Conservation (phyloP, 148 eudicot species). For the Arctostaphylos glauca region DNA sequence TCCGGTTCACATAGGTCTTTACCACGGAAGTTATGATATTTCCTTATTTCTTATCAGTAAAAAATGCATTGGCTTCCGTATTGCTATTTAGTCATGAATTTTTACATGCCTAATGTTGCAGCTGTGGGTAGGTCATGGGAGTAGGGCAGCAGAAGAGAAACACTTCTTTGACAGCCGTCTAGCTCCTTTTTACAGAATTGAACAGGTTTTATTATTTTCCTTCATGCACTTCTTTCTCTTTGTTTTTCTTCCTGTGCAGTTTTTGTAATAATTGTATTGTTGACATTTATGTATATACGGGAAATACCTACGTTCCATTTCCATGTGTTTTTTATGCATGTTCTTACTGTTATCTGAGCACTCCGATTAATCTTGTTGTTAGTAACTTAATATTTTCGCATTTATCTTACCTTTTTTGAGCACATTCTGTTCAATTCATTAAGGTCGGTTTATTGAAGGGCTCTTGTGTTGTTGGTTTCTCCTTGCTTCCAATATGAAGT, state of each 20-base stretch:
- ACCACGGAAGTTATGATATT: not conserved
- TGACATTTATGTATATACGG: not conserved
- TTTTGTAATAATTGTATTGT: not conserved
- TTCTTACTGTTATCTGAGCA: not conserved
- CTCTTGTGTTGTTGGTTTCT: not conserved
- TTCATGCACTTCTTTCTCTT: not conserved
- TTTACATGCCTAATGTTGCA: slow-evolving; percentile 28
- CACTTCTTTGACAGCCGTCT: slow-evolving; percentile 63
- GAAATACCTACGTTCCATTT: not conserved
- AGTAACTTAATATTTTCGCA: not conserved
- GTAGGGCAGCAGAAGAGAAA: slow-evolving; percentile 72
- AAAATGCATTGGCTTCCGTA: not conserved
- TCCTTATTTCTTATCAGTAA: not conserved
- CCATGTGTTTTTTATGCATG: not conserved
- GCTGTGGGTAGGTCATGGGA: slow-evolving; percentile 80
- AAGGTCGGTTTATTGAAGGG: not conserved
- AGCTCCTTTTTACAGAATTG: slow-evolving; percentile 74
- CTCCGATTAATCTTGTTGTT: not conserved
- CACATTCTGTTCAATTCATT: not conserved
- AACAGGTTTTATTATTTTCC: slow-evolving; percentile 44
- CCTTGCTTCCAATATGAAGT: not conserved
- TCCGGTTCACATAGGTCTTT: not conserved
- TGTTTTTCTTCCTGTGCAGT: not conserved
- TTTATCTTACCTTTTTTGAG: not conserved
- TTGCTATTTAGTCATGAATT: not conserved